Base-by-base conservation (phyloP, 139 green algal species). In the Picochlorum sp. region DNA sequence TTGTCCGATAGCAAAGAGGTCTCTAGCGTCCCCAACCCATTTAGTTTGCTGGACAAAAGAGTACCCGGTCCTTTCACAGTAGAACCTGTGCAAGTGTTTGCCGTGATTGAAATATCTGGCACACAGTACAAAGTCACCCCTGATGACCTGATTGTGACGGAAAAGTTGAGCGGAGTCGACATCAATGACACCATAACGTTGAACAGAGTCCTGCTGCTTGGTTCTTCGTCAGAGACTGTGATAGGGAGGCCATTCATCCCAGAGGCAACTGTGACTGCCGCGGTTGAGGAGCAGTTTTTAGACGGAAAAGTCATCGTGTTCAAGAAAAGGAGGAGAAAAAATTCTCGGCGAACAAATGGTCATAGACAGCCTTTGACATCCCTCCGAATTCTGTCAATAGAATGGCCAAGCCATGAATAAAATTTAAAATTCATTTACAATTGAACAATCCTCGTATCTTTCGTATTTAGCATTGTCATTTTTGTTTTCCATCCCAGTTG, bases 271-370 rank as follows among this genome's bases (percentile, higher is more conserved):
- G 74, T 88, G 20, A 64, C 45, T 21, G 82, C 77, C 28, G 71
- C 68, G 14, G 66, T 87, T 8, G 80, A 87, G 72, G 83, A 91
- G 69, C 81, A 90, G 57, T 84, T 88, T 21, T 65, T 79, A 21
- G 83, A 95, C 52, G 88, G 72, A 45, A 92, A 91, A 63, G 81
- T 90, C 52, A 71, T 89, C 5, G 81, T 91, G 8, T 95, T 95
- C 70, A 86, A 95, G 57, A 95, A 95, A 70, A 81, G 86, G 60
- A 67, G 88, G 8, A 51, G 88, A 44, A 95, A 93, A 45, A 89
- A 90, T 67, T 94, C 85, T 31, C 72, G 81, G 28, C 63, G 83
- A 6, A 60, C 68, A n/a, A 79, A 76, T 6, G 85, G 86, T 3
- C 82, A 92, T 54, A 67, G 85, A 24, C 74, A 80, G 67, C 63